Evolutionary conservation across 2,329 filamentous ascomycete genomes (phyloP), one percentile per base, ranked within the genome.

Genomic region (Aureobasidium lini): DNA sequence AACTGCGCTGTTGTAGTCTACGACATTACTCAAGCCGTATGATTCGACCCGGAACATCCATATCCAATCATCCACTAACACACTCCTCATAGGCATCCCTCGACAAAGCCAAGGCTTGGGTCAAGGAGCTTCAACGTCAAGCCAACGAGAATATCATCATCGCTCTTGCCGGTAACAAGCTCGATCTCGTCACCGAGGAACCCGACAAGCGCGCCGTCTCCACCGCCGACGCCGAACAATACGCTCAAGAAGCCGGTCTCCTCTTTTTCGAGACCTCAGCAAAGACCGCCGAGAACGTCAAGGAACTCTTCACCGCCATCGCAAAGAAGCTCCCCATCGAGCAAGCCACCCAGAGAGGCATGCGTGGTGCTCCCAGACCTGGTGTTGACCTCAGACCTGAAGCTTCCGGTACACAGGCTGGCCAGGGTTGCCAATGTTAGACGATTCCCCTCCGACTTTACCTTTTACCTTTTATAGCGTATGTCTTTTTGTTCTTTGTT

Each of bases 81-180:
- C 59, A 36, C 47, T 16, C 50, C 13, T 7, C 10, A 52, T 66
- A 99, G 94, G 85, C 92, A 65, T 99, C 94, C 49, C 81, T 99
- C 70, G 95, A 99, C 77, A 99, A 99, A 81, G 95, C 95, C 67
- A 99, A 99, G 77, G 89, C 92, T 46, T 99, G 94, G 94, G 93
- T 99, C 61, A 97, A 97, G 79, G 94, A 99, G 74, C 85, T 99
- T 59, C 94, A 99, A 76, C 87, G 94, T 72, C 94, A 99, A 78
- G 94, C 95, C 64, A 99, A 97, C 79, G 94, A 99, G 77, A 97
- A 97, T 77, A 99, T 99, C 75, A 92, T 99, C 75, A 99, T 99
- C 71, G 94, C 94, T 48, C 85, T 99, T 44, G 94, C 93, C 57
- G 94, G 94, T 64, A 99, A 99, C 82, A 97, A 99, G 79, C 81